Conservation (phyloP, 257 asterid species). For the Handroanthus guayacan region DNA sequence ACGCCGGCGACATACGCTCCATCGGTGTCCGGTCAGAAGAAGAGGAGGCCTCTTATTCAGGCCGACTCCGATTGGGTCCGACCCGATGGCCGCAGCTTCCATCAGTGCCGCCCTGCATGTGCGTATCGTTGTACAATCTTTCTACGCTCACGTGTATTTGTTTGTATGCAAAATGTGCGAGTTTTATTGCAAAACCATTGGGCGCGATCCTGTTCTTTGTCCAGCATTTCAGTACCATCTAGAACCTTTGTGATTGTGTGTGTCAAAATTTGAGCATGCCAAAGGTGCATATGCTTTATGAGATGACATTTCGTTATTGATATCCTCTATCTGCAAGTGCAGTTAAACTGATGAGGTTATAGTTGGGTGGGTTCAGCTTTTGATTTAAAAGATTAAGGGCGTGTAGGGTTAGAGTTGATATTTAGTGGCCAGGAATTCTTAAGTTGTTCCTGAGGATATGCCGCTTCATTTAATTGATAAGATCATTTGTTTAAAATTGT, state of each 20-base stretch:
- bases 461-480: background rate
- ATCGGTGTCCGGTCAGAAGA: slow-evolving; percentile 50
- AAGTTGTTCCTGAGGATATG: background rate
- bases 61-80: slow-evolving; percentile 76
- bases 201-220: slow-evolving; percentile 10
- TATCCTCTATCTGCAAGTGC: too few species aligned
- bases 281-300: too few species aligned
- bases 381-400: background rate
- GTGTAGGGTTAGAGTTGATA: background rate
- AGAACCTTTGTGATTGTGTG: background rate
- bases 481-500: background rate
- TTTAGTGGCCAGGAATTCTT: background rate
- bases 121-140: slow-evolving; percentile 21
- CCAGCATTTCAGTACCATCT: background rate
- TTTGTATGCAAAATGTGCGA: slow-evolving; percentile 15
- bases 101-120: slow-evolving; percentile 97
- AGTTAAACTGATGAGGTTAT: background rate
- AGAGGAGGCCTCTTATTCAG: slow-evolving; percentile 48
- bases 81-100: slow-evolving; percentile 83
- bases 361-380: background rate
- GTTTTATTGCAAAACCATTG: slow-evolving; percentile 14
- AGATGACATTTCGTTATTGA: too few species aligned
- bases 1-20: slow-evolving; percentile 82
- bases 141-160: background rate
- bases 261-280: background rate